phyloP scores from a whole-genome alignment of 179 eudicot genomes.

The Actinidia chinensis region DNA sequence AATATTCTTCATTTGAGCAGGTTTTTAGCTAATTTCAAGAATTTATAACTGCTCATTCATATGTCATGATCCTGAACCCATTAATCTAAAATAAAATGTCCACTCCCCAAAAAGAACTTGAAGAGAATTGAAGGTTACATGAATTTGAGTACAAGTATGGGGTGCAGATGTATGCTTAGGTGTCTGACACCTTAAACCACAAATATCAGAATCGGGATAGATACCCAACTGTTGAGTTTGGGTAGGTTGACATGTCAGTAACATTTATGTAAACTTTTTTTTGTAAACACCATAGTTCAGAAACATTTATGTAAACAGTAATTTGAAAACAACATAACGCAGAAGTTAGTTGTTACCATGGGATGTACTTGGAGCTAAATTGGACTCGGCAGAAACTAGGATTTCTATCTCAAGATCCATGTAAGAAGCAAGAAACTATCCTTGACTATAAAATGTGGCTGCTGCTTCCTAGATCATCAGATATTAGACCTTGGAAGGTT shows the following conservation, averaged over 20 bases:
- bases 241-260: not conserved
- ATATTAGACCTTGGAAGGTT: not conserved
- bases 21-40: not conserved
- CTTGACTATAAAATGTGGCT: not conserved
- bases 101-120: not conserved
- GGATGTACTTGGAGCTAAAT: conserved; percentile 1
- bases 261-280: not conserved
- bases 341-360: not conserved
- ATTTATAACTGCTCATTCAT: not conserved
- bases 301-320: not conserved
- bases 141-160: not conserved
- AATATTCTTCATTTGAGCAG: not conserved
- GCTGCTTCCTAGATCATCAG: not conserved
- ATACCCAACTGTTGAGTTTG: not conserved
- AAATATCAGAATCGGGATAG: not conserved
- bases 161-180: not conserved
- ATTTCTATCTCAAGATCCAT: not conserved
- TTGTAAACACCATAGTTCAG: not conserved
- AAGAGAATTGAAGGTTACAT: not conserved
- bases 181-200: not conserved
- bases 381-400: conserved; percentile 6
- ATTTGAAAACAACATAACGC: not conserved
- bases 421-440: conserved; percentile 2
- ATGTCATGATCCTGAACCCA: not conserved
- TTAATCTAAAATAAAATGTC: not conserved